Base-by-base conservation (phyloP, 805 yeast species). In the Spathaspora girioi region DNA sequence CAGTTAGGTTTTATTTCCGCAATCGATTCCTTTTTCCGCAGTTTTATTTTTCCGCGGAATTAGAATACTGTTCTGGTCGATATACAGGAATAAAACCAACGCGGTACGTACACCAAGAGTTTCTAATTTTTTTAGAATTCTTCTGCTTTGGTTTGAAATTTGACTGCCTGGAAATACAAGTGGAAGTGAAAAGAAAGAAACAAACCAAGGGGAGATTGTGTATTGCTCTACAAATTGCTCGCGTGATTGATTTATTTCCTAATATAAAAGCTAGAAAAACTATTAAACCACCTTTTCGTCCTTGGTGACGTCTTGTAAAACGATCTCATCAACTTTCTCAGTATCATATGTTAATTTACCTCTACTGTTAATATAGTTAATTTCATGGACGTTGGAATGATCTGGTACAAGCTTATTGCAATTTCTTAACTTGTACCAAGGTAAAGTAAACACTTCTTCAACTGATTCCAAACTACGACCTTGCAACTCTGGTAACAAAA, bases 401-500 rank as follows among this genome's bases (percentile, higher is more conserved):
- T 79, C 83, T 27, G 83, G 83, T 50, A 80, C 75, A 54, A 80
- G 67, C 54, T 68, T 64, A 31, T 77, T 71, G 59, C 82, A 82
- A 44, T 67, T 69, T 65, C 83, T 70, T 52, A 80, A 67, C 51
- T 76, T 52, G 62, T 79, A 78, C 84, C 84, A 80, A 45, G 83
- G 84, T 57, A 77, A 66, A 56, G 63, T 67, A 65, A 78, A 78
- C 48, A 78, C 63, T 48, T 74, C 77, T 53, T 77, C 80, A 73
- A 78, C 75, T 46, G 70, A 62, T 59, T 78, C 82, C 63, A 78
- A 70, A 38, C 76, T 65, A 54, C 78, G 63, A 18, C 80, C 80
- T 6, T 75, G 56, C 35, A 77, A 69, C 61, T 78, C 81, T 3
- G 81, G 81, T 29, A 78, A 54, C 58, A 75, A 74, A 65, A 74